Evolutionary conservation across 2,329 filamentous ascomycete species (phyloP).

Genomic region (Knufia petricola): DNA sequence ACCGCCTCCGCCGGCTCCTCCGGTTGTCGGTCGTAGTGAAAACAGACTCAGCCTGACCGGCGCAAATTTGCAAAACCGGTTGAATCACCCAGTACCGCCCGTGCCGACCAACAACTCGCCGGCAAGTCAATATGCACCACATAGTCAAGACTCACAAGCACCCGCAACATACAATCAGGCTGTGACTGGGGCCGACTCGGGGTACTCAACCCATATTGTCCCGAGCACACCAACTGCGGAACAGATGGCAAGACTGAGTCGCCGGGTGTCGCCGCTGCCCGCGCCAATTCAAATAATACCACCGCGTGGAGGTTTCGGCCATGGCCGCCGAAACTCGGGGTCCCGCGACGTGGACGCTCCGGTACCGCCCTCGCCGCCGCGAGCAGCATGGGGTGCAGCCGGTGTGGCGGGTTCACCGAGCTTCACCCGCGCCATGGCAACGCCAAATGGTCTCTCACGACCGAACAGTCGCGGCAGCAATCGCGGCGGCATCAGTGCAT

Average conservation of each 20-base stretch:
- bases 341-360: conserved; percentile 9
- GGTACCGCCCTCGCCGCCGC: conserved; percentile 15
- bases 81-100: conserved; percentile 27
- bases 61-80: conserved; percentile 24
- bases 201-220: background rate
- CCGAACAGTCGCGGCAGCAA: conserved; percentile 18
- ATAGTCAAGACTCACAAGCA: background rate
- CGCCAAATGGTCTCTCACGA: conserved; percentile 14
- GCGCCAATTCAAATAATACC: background rate
- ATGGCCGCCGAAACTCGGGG: background rate
- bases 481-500: conserved; percentile 13
- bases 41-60: conserved; percentile 23
- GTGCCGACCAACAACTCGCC: conserved; percentile 6
- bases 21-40: background rate
- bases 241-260: conserved; percentile 20
- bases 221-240: conserved; percentile 12
- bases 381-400: conserved; percentile 17
- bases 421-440: conserved; percentile 15
- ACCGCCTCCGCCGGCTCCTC: conserved; percentile 3
- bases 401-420: conserved; percentile 15
- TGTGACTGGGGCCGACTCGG: background rate
- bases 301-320: no score
- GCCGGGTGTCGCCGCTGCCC: conserved; percentile 7
- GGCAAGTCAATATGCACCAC: background rate
- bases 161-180: background rate